Evolutionary conservation across 2,329 filamentous ascomycete species (phyloP).

Genomic region (Hypoxylon sp.): DNA sequence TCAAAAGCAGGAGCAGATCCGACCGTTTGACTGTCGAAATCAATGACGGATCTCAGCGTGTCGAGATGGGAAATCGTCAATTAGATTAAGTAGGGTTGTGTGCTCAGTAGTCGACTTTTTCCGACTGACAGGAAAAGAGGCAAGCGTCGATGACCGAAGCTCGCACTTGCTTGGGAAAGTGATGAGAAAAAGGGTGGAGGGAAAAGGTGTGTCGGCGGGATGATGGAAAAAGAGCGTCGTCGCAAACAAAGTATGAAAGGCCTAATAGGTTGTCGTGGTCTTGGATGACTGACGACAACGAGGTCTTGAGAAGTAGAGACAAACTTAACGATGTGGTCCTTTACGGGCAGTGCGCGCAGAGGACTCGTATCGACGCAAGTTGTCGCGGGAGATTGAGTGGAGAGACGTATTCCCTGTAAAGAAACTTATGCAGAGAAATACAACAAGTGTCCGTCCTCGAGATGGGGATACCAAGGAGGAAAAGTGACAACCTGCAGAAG

Average conservation of each 20-base stretch:
- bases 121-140: conserved; percentile 31
- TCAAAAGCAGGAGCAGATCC: conserved; percentile 29
- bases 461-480: conserved; percentile 41
- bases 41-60: conserved; percentile 37
- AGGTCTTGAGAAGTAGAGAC: conserved; percentile 29
- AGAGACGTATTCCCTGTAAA: conserved; percentile 46
- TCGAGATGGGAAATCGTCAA: conserved; percentile 31
- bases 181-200: conserved; percentile 33
- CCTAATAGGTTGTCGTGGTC: conserved; percentile 14
- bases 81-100: conserved; percentile 42
- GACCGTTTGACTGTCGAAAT: conserved; percentile 34
- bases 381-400: conserved; percentile 43
- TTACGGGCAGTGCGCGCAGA: conserved; percentile 38
- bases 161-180: conserved; percentile 25
- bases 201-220: conserved; percentile 40
- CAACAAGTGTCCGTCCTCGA: conserved; percentile 44
- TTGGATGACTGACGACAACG: conserved; percentile 14
- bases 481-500: conserved; percentile 46
- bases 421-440: conserved; percentile 49
- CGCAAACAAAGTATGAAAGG: conserved; percentile 36
- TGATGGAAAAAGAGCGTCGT: conserved; percentile 39
- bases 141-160: conserved; percentile 32
- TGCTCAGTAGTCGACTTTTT: conserved; percentile 33
- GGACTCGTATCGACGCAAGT: conserved; percentile 38
- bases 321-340: conserved; percentile 22